Percentiles rank a stretch among this genome's conserved stretches.
These are phyloP conservation scores for Wallacemonas collosoma DNA, from an alignment of 208 protist genomes.

Conservation along the genomic window DNA sequence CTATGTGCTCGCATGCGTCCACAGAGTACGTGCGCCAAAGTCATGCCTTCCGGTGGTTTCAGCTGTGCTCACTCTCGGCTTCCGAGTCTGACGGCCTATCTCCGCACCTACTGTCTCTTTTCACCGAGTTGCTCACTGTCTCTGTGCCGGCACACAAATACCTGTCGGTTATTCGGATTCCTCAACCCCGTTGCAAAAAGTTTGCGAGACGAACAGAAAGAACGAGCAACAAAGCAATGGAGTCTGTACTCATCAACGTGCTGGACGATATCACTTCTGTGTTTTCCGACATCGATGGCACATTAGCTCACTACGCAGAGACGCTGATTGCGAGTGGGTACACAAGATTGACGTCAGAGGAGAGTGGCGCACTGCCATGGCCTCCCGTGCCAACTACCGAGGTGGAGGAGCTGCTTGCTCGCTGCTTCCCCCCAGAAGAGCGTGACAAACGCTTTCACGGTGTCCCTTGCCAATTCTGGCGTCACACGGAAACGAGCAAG, in stretches of 20 bases:
- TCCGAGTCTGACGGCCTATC: too few relatives aligned
- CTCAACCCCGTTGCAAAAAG: too few relatives aligned
- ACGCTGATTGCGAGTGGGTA: constrained; percentile 23
- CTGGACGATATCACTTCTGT: constrained; percentile 25
- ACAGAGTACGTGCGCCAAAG: too few relatives aligned
- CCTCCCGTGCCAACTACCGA: background rate
- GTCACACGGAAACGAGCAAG: constrained; percentile 14
- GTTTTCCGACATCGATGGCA: constrained; percentile 45
- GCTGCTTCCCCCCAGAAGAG: constrained; percentile 15
- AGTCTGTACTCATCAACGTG: constrained; percentile 15
- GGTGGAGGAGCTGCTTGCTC: constrained; percentile 18
- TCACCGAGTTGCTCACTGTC: too few relatives aligned
- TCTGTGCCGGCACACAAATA: too few relatives aligned
- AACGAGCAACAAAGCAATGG: background rate
- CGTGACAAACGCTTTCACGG: constrained; percentile 18
- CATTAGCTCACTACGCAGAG: constrained; percentile 35
- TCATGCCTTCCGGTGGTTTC: too few relatives aligned
- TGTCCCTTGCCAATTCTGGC: constrained; percentile 27
- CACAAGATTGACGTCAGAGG: constrained; percentile 1
- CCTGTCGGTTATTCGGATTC: too few relatives aligned
- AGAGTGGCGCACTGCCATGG: constrained; percentile 3
- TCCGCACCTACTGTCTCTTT: too few relatives aligned
- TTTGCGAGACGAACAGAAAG: too few relatives aligned
- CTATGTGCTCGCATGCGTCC: too few relatives aligned
- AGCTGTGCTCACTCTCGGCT: too few relatives aligned